These are phyloP conservation scores for Trifolium dubium DNA, from an alignment of 306 rosid species.

Conservation along the genomic window DNA sequence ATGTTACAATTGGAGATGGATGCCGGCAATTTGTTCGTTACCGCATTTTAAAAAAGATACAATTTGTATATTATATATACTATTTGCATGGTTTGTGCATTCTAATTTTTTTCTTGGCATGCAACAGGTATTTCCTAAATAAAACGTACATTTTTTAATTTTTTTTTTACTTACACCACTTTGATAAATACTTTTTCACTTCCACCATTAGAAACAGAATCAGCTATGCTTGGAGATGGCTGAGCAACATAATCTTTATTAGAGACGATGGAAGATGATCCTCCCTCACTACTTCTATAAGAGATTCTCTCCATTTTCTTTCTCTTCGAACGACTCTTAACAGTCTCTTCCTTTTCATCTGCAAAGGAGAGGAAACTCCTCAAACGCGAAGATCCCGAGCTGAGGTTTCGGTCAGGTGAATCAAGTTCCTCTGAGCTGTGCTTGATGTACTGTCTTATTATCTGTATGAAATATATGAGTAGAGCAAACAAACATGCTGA, in stretches of 20 bases:
- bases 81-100: slow-evolving; percentile 3
- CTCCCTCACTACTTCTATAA: slow-evolving; percentile 47
- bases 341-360: slow-evolving; percentile 69
- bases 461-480: slow-evolving; percentile 51
- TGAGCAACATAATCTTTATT: slow-evolving; percentile 40
- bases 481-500: slow-evolving; percentile 71
- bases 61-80: not conserved
- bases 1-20: not conserved
- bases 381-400: slow-evolving; percentile 48
- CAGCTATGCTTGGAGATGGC: slow-evolving; percentile 33
- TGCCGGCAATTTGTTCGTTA: not conserved
- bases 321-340: slow-evolving; percentile 59
- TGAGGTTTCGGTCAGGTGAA: slow-evolving; percentile 29
- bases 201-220: slow-evolving; percentile 17
- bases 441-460: slow-evolving; percentile 62
- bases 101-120: not conserved
- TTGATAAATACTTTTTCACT: slow-evolving; percentile 1
- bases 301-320: slow-evolving; percentile 66
- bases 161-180: slow-evolving; percentile 21
- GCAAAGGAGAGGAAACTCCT: slow-evolving; percentile 72
- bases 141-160: not conserved
- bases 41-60: not conserved
- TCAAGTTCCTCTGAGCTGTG: slow-evolving; percentile 46
- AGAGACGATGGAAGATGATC: slow-evolving; percentile 37
- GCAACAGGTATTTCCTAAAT: not conserved